A percentile compares a stretch with the other conserved stretches of the same genome.
phyloP scores from a whole-genome alignment of 2,329 filamentous ascomycete genomes.

The Stachybotrys echinatus region DNA sequence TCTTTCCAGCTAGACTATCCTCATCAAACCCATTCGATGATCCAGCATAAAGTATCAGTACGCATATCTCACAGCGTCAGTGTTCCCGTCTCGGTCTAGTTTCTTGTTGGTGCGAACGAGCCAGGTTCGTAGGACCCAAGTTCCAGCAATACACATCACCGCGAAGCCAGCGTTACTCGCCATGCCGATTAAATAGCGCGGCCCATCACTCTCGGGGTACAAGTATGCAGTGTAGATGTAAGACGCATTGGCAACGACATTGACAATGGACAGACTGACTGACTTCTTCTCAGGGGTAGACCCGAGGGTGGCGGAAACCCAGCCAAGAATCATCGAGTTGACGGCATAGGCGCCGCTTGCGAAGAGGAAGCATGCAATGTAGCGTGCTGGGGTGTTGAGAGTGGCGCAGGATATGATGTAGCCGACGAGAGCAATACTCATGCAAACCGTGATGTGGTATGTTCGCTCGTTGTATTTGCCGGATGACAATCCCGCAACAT shows the following conservation, averaged over 20 bases:
- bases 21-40: no score
- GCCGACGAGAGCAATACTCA: slow-evolving; percentile 30
- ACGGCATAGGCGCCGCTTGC: slow-evolving; percentile 29
- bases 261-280: slow-evolving; percentile 34
- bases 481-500: slow-evolving; percentile 35
- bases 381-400: slow-evolving; percentile 22
- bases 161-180: slow-evolving; percentile 18
- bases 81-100: slow-evolving; percentile 12
- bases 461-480: slow-evolving; percentile 36
- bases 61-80: slow-evolving; percentile 9
- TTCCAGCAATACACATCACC: slow-evolving; percentile 15
- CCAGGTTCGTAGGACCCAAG: slow-evolving; percentile 18
- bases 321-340: slow-evolving; percentile 36
- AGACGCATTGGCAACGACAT: slow-evolving; percentile 34
- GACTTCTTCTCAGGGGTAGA: slow-evolving; percentile 40
- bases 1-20: no score
- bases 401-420: slow-evolving; percentile 27
- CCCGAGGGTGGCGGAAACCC: slow-evolving; percentile 33
- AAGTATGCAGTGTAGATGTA: slow-evolving; percentile 42
- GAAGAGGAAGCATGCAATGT: slow-evolving; percentile 28
- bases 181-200: slow-evolving; percentile 36
- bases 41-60: no score
- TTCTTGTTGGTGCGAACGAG: slow-evolving; percentile 17
- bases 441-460: slow-evolving; percentile 24
- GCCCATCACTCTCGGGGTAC: slow-evolving; percentile 33